These are phyloP conservation scores for Coniochaeta pulveracea DNA, from an alignment of 2,329 filamentous ascomycete species.

Conservation along the genomic window DNA sequence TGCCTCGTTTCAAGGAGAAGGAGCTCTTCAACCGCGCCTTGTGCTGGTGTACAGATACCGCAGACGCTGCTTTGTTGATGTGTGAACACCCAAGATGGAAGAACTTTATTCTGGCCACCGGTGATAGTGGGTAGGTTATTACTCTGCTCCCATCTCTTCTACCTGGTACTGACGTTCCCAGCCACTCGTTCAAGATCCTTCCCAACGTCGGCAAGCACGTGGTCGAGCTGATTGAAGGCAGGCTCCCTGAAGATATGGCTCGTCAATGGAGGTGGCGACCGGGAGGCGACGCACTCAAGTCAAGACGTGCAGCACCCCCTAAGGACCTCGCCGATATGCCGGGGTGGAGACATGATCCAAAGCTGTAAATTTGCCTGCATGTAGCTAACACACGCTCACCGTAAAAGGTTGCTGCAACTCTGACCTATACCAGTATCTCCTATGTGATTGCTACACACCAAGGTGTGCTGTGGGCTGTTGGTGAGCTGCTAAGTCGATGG, in stretches of 20 bases:
- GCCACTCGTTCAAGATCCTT: constrained; percentile 32
- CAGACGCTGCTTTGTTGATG: constrained; percentile 20
- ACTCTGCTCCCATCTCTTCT: background rate
- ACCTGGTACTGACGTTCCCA: constrained; percentile 10
- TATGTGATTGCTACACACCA: too few relatives aligned
- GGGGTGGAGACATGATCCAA: constrained; percentile 22
- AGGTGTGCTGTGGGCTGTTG: too few relatives aligned
- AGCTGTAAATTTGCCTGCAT: too few relatives aligned
- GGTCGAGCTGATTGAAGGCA: constrained; percentile 30
- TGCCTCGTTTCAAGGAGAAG: constrained; percentile 18
- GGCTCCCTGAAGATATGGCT: constrained; percentile 23
- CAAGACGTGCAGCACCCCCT: constrained; percentile 24
- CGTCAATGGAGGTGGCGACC: constrained; percentile 32
- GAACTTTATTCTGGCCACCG: constrained; percentile 32
- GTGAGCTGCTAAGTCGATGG: too few relatives aligned
- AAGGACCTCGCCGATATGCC: constrained; percentile 33
- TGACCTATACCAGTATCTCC: too few relatives aligned
- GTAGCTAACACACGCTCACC: too few relatives aligned
- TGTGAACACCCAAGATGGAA: constrained; percentile 27
- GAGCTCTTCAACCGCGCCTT: constrained; percentile 19
- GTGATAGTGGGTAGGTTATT: constrained; percentile 29
- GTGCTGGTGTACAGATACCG: constrained; percentile 24
- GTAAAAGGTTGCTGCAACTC: too few relatives aligned
- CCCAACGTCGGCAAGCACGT: constrained; percentile 34
- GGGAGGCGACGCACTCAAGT: constrained; percentile 30